Conservation (phyloP, 1,139 yeast genomes). For the Nakaseomyces sp. region DNA sequence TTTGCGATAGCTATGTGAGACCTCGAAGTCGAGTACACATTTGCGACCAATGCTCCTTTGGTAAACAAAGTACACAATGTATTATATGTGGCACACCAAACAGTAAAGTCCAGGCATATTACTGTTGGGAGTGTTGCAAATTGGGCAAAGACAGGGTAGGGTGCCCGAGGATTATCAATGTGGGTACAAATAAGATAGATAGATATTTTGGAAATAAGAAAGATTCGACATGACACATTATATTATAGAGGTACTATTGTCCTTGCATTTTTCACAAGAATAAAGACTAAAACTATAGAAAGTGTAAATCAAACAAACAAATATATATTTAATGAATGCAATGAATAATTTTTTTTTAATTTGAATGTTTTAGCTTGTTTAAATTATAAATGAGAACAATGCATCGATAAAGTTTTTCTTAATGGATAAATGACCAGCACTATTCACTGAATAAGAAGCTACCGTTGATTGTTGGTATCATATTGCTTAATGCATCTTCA, state of each 20-base stretch:
- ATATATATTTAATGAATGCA: not conserved
- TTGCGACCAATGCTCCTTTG: conserved; percentile 81
- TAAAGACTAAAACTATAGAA: not conserved
- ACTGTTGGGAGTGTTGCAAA: conserved; percentile 79
- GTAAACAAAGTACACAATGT: conserved; percentile 56
- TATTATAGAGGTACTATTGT: not conserved
- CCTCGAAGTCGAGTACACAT: conserved; percentile 64
- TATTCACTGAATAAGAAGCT: conserved; percentile 6
- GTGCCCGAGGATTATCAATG: conserved; percentile 75
- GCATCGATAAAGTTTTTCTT: too few relatives aligned
- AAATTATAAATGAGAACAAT: too few relatives aligned
- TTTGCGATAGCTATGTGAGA: conserved; percentile 79
- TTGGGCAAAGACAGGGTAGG: conserved; percentile 84
- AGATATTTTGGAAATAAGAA: conserved; percentile 48
- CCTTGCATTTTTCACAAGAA: not conserved
- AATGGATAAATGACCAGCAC: conserved; percentile 3
- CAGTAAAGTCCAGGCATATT: conserved; percentile 63
- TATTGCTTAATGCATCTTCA: conserved; percentile 3
- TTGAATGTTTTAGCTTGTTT: not conserved
- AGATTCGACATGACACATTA: not conserved
- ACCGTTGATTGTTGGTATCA: conserved; percentile 4
- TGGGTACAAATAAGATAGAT: conserved; percentile 70
- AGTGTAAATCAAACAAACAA: not conserved
- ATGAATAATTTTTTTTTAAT: not conserved
- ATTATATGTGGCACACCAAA: conserved; percentile 53